Conservation (phyloP, 2,329 filamentous ascomycete species). For the Claviceps sorghi region DNA sequence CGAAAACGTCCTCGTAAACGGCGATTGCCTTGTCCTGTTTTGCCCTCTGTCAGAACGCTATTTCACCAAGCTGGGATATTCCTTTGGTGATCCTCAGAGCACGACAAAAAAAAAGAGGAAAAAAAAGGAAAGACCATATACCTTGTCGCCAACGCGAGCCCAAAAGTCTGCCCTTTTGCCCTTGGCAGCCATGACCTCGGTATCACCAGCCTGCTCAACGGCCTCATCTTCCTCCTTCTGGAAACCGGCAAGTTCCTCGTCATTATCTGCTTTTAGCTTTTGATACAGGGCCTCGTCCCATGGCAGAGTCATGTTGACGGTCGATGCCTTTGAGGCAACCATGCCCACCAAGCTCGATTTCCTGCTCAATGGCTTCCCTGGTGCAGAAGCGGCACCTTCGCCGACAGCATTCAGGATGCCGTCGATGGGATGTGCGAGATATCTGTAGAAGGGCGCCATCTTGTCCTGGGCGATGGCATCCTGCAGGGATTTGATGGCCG, state of each 20-base stretch:
- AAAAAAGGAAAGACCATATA: slow-evolving; percentile 25
- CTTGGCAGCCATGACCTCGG: slow-evolving; percentile 79
- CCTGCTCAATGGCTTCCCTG: slow-evolving; percentile 45
- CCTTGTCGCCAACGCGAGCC: slow-evolving; percentile 92
- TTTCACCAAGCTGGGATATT: not conserved
- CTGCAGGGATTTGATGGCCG: slow-evolving; percentile 58
- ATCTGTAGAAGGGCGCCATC: slow-evolving; percentile 78
- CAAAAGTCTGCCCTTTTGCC: slow-evolving; percentile 95
- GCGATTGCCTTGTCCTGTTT: slow-evolving; percentile 80
- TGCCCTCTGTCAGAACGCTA: not conserved
- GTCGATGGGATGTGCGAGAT: slow-evolving; percentile 67
- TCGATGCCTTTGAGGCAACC: slow-evolving; percentile 55
- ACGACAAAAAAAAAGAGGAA: not conserved
- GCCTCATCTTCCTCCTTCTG: slow-evolving; percentile 89
- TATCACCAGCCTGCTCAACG: slow-evolving; percentile 89
- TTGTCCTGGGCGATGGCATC: slow-evolving; percentile 72
- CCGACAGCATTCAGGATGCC: slow-evolving; percentile 67
- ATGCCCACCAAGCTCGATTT: slow-evolving; percentile 60
- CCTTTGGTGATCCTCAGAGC: not conserved
- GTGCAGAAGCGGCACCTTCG: slow-evolving; percentile 39
- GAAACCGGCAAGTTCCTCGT: slow-evolving; percentile 58
- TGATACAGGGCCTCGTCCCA: slow-evolving; percentile 89
- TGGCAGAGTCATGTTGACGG: slow-evolving; percentile 52
- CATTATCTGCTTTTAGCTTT: slow-evolving; percentile 60
- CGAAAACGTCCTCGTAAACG: slow-evolving; percentile 82